These are phyloP conservation scores for Picea sitchensis DNA, from an alignment of 75 land plant genomes.

Conservation along the genomic window DNA sequence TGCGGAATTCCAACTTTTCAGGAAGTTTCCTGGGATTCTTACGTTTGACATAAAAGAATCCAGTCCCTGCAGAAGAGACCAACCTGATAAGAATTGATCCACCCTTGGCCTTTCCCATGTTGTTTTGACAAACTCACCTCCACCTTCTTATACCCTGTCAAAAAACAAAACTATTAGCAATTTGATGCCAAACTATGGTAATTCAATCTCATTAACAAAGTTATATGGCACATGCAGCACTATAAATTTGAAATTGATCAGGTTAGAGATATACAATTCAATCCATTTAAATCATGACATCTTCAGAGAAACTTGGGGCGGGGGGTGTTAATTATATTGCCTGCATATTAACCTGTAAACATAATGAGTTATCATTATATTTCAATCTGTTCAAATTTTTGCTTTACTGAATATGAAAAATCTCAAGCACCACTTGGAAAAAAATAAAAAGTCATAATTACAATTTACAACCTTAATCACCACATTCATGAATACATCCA, in stretches of 20 bases:
- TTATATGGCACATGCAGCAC: neutral
- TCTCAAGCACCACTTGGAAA: neutral
- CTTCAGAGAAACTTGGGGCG: neutral
- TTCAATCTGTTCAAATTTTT: neutral
- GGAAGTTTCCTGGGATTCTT: slow-evolving; percentile 66
- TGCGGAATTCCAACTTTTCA: slow-evolving; percentile 86
- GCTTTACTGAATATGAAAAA: neutral
- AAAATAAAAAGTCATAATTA: neutral
- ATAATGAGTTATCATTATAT: neutral
- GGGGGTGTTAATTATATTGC: neutral
- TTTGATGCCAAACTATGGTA: neutral
- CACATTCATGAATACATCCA: neutral
- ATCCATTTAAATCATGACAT: neutral
- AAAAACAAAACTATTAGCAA: neutral
- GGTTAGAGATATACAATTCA: neutral
- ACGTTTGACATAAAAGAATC: slow-evolving; percentile 84
- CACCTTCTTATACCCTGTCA: neutral
- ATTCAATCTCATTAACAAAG: neutral
- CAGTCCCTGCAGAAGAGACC: slow-evolving; percentile 86
- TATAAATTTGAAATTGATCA: neutral
- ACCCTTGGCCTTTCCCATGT: slow-evolving; percentile 74
- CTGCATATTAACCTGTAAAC: neutral
- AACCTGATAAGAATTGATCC: slow-evolving; percentile 66
- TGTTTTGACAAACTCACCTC: neutral
- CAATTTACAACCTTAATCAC: neutral